Conservation (phyloP, 176 grass and related monocot genomes). For the Carex parvula region DNA sequence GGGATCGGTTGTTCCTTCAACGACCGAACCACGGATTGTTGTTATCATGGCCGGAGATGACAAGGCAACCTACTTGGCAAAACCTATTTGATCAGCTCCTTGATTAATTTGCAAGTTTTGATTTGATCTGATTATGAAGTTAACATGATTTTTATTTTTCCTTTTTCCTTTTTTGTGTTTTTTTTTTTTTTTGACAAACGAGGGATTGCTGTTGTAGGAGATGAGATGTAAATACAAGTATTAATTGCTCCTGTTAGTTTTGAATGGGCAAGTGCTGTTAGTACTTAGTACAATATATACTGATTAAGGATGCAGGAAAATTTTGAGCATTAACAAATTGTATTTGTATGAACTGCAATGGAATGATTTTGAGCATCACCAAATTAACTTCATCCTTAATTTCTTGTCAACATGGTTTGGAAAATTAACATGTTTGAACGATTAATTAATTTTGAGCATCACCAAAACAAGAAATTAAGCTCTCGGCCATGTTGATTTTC, state of each 20-base stretch:
- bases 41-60: constrained; percentile 29
- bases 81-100: constrained; percentile 13
- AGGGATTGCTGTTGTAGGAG: not conserved
- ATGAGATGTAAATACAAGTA: constrained; percentile 4
- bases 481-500: no score
- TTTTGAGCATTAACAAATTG: not conserved
- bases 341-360: not conserved
- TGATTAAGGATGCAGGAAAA: not conserved
- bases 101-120: not conserved
- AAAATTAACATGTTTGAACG: no score
- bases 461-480: no score
- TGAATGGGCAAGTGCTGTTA: not conserved
- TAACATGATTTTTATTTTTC: constrained; percentile 3
- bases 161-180: not conserved
- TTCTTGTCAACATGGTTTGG: not conserved
- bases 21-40: not conserved
- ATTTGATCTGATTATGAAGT: not conserved
- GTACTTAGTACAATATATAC: not conserved
- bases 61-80: constrained; percentile 23
- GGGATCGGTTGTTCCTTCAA: not conserved
- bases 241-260: not conserved
- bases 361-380: not conserved
- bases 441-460: no score
- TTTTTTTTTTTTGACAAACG: not conserved
- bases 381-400: not conserved